Percentiles rank a stretch among this genome's conserved stretches.
Evolutionary conservation across 768 basidiomycete species (phyloP).

Genomic region (Asterophora lycoperdoides): DNA sequence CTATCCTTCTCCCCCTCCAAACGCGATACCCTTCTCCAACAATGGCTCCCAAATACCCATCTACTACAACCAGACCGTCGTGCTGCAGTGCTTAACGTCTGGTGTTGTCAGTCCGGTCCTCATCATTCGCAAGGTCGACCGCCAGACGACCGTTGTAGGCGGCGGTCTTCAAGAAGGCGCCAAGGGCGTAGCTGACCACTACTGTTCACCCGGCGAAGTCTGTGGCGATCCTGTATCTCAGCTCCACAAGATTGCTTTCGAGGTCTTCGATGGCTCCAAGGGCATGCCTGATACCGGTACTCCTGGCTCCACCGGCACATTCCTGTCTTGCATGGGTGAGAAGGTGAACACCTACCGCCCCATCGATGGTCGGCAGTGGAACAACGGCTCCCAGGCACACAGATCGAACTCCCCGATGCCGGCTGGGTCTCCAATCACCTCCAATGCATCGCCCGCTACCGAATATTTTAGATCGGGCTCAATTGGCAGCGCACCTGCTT

Average conservation of each 20-base stretch:
- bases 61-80: conserved; percentile 96
- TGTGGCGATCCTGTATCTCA: conserved; percentile 95
- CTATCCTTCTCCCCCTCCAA: conserved; percentile 89
- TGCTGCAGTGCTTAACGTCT: conserved; percentile 90
- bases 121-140: conserved; percentile 92
- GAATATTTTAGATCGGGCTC: conserved; percentile 65
- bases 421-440: conserved; percentile 67
- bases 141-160: conserved; percentile 84
- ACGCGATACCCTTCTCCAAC: conserved; percentile 81
- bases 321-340: conserved; percentile 89
- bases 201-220: conserved; percentile 78
- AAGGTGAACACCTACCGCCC: conserved; percentile 90
- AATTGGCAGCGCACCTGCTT: conserved; percentile 63
- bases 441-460: conserved; percentile 51
- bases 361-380: conserved; percentile 80
- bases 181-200: conserved; percentile 80
- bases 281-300: conserved; percentile 71
- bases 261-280: conserved; percentile 75
- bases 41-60: conserved; percentile 85
- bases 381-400: conserved; percentile 32
- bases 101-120: conserved; percentile 92
- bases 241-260: conserved; percentile 92
- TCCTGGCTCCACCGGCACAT: conserved; percentile 74
- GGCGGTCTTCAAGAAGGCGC: conserved; percentile 87
- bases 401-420: conserved; percentile 54